Evolutionary conservation across 768 basidiomycete species (phyloP), one percentile per base, ranked within the genome.

Genomic region (Trametes cubensis): DNA sequence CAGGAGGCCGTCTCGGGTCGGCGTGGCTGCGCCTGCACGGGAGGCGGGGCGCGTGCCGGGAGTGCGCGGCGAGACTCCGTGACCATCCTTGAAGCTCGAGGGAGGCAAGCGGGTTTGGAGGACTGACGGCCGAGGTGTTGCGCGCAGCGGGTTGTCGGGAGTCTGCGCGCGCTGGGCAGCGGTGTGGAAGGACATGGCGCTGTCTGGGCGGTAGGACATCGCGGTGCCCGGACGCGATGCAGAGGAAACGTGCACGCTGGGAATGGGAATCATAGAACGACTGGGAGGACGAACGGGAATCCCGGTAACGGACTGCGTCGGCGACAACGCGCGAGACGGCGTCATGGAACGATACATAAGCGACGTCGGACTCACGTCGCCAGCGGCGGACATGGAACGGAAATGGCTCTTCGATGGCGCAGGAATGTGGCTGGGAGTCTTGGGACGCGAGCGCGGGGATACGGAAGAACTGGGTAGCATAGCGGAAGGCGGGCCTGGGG

Each of bases 351-450:
- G 85, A 62, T 83, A 83, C 77, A 83, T 79, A 28, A 81, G 66
- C 4, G 79, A 75, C 17, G 74, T 75, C 42, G 77, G 68, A 38
- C 80, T 80, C 23, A 72, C 75, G 38, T 79, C 81, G 20, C 81
- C 80, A 18, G 74, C 77, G 26, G 76, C 76, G 26, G 86, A 85
- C 50, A 81, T 70, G 15, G 81, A 81, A 15, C 80, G 79, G 68
- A 77, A 74, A 52, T 79, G 74, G 20, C 54, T 58, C 63, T 79
- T 78, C 46, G 79, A 77, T 18, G 90, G 92, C 8, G 75, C 80
- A 47, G 92, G 91, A 57, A 94, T 93, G 62, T 85, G 78, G 67
- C 89, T 92, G 0, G 92, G 92, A 0, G 92, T 93, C 75, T 84
- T 86, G 3, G 91, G 83, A 60, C 92, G 82, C 17, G 84, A 77